Evolutionary conservation across 78 protist genomes (phyloP), one percentile per base, ranked within the genome.

Genomic region (Pigoraptor vietnamica): DNA sequence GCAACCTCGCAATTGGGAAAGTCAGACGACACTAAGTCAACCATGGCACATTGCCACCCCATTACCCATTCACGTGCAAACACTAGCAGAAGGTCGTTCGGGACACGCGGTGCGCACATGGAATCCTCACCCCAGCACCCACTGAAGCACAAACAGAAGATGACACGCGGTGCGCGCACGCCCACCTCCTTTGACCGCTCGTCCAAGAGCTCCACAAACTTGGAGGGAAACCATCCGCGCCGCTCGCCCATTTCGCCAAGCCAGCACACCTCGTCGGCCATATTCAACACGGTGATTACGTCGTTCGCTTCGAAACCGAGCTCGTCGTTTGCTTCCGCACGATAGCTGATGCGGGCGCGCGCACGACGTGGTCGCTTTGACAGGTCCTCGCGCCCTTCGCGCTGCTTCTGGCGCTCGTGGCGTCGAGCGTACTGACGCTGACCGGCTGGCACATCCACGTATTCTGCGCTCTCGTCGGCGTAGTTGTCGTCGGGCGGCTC

Each of bases 211-310:
- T 32, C 36, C 86, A 32, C 86, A 81, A 81, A 81, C 86, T 32
- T 23, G n/a, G 86, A 81, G n/a, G 86, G 86, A 32, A 81, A 81
- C 86, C 86, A 81, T 2, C 86, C 86, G 21, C 86, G 86, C 86
- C n/a, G 35, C 86, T 81, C n/a, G 35, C 86, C 86, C n/a, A 19
- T 19, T 19, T 32, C 36, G 9, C 86, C 86, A 1, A 32, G 19
- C 86, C 86, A 81, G 86, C 86, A 81, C n/a, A 32, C n/a, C 19
- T 81, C 86, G 86, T 81, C 86, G 36, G 24, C 86, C 86, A 23
- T 32, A 2, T 32, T 23, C 86, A 81, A 2, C 21, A 81, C 24
- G 14, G 86, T 81, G 14, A 81, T 81, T 2, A 81, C 86, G 1
- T 81, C 86, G 19, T 32, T 32, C 19, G 36, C 36, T 19, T 32